Evolutionary conservation across 495 filamentous ascomycete species (phyloP).

Genomic region (Haplographium delicatum): DNA sequence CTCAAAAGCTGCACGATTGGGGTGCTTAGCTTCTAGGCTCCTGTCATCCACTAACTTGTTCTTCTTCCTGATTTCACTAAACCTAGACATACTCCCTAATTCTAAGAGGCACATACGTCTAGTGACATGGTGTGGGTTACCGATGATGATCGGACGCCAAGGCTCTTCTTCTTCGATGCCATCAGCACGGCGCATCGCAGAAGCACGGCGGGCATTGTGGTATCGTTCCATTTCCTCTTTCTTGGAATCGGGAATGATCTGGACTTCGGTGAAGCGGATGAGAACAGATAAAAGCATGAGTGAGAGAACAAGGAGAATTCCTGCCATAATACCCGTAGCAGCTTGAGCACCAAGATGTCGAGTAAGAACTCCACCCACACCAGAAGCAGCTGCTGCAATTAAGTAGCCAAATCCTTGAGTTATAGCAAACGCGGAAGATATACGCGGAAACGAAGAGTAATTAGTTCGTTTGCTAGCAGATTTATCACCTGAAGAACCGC

Average conservation of each 20-base stretch:
- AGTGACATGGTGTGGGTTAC: constrained; percentile 60
- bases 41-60: constrained; percentile 52
- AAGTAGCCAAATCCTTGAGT: constrained; percentile 62
- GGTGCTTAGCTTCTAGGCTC: constrained; percentile 23
- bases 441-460: constrained; percentile 63
- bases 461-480: constrained; percentile 53
- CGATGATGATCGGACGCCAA: constrained; percentile 62
- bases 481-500: constrained; percentile 40
- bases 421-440: constrained; percentile 64
- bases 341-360: constrained; percentile 58
- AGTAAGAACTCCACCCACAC: constrained; percentile 53
- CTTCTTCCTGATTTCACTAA: constrained; percentile 65
- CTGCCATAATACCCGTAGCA: constrained; percentile 59
- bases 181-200: constrained; percentile 26
- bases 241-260: constrained; percentile 57
- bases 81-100: constrained; percentile 55
- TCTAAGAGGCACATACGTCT: constrained; percentile 63
- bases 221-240: constrained; percentile 45
- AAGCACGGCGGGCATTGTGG: constrained; percentile 33
- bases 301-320: constrained; percentile 55
- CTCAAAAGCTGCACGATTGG: constrained; percentile 18
- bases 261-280: constrained; percentile 55
- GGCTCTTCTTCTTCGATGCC: constrained; percentile 46
- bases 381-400: constrained; percentile 58
- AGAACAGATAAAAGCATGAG: constrained; percentile 55